phyloP scores from a whole-genome alignment of 2,329 filamentous ascomycete genomes.

The Lasiodiplodia gonubiensis region DNA sequence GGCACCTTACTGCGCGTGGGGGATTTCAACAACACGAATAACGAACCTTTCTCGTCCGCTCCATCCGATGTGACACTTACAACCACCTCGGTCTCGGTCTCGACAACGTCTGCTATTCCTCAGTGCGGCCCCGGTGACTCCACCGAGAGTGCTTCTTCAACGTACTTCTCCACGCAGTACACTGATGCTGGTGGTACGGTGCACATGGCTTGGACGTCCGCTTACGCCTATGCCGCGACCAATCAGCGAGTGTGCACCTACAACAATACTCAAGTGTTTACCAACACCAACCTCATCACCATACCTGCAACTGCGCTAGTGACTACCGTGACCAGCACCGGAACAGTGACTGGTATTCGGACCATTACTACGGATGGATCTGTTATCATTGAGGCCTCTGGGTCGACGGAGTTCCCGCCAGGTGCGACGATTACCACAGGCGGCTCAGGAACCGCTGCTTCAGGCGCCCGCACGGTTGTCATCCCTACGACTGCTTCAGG shows the following conservation, averaged over 20 bases:
- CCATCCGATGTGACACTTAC: not conserved
- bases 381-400: constrained; percentile 17
- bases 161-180: constrained; percentile 13
- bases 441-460: not conserved
- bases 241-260: constrained; percentile 19
- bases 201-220: constrained; percentile 22
- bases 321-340: constrained; percentile 1
- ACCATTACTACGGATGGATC: constrained; percentile 17
- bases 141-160: constrained; percentile 14
- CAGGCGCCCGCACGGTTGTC: not conserved
- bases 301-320: constrained; percentile 13
- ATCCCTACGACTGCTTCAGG: constrained; percentile 10
- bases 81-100: constrained; percentile 7
- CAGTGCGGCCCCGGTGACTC: constrained; percentile 6
- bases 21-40: constrained; percentile 3
- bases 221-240: not conserved
- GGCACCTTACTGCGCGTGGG: not conserved
- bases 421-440: not conserved
- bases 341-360: not conserved
- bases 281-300: constrained; percentile 17
- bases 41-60: not conserved
- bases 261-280: constrained; percentile 25
- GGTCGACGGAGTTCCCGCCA: constrained; percentile 4
- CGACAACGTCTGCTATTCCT: not conserved
- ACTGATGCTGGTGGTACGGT: constrained; percentile 18